phyloP scores from a whole-genome alignment of 1,284 basidiomycete species.

The Cryptococcus floricola region DNA sequence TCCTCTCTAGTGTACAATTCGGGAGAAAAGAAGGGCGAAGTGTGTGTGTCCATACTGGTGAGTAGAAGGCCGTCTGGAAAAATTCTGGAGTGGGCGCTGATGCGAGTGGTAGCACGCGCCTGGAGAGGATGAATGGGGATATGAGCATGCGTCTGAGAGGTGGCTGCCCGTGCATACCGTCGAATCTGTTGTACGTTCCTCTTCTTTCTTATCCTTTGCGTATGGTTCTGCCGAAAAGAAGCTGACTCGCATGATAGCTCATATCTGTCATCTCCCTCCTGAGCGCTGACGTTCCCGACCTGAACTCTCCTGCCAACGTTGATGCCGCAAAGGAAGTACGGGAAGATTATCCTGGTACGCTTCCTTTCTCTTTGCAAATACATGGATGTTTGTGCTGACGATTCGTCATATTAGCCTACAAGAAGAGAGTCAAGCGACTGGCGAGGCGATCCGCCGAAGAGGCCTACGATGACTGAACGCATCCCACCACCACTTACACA shows the following conservation, averaged over 20 bases:
- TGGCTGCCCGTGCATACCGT: conserved; percentile 98
- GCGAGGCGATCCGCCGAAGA: conserved; percentile 82
- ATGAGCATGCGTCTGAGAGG: conserved; percentile 93
- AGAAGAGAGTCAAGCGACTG: conserved; percentile 86
- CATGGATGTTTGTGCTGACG: not conserved
- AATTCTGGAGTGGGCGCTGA: not conserved
- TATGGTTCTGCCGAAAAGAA: not conserved
- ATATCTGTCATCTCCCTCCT: conserved; percentile 93
- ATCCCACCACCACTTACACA: no score
- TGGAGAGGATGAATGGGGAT: conserved; percentile 95
- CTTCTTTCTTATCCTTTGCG: not conserved
- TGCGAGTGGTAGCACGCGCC: conserved; percentile 69
- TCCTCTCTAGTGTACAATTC: conserved; percentile 72
- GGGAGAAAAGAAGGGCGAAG: conserved; percentile 82
- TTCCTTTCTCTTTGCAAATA: not conserved
- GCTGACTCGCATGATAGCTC: conserved; percentile 58
- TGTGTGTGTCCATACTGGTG: conserved; percentile 95
- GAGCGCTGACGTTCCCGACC: conserved; percentile 86
- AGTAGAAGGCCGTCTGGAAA: conserved; percentile 35
- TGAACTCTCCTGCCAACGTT: conserved; percentile 94
- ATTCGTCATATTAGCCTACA: conserved; percentile 58
- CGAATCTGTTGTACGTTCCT: conserved; percentile 81
- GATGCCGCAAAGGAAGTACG: conserved; percentile 91
- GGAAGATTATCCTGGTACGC: conserved; percentile 63
- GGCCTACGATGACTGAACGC: conserved; percentile 59